These are phyloP conservation scores for Medakamo hakoo DNA, from an alignment of 139 green algal species.

Conservation along the genomic window DNA sequence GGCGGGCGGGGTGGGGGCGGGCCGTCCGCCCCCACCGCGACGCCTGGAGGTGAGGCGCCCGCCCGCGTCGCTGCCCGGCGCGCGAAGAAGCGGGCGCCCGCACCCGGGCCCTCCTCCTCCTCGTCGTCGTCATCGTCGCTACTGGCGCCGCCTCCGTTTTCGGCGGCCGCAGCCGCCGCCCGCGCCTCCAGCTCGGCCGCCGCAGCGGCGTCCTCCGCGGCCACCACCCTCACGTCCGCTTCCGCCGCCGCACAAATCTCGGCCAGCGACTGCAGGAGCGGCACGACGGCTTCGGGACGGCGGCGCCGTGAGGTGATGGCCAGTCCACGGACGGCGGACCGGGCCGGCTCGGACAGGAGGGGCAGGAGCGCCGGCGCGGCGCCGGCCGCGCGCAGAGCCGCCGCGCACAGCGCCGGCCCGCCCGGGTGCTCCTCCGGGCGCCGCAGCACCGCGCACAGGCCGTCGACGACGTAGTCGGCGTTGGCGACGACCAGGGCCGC, in stretches of 20 bases:
- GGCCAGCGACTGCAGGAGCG: constrained; percentile 16
- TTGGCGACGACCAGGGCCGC: constrained; percentile 26
- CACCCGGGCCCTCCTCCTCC: neutral
- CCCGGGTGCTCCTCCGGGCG: neutral
- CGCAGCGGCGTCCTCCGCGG: neutral
- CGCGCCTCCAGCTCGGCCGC: neutral
- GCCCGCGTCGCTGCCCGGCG: no score
- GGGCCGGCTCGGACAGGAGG: constrained; percentile 44
- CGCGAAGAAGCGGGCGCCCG: neutral
- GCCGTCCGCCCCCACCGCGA: no score
- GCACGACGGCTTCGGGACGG: constrained; percentile 13
- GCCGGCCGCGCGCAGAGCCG: constrained; percentile 25
- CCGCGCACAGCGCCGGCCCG: constrained; percentile 41
- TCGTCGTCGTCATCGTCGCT: neutral
- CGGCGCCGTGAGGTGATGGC: constrained; percentile 25
- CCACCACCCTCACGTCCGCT: constrained; percentile 6
- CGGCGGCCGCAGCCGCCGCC: neutral
- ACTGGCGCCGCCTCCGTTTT: no score
- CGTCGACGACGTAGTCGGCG: constrained; percentile 51
- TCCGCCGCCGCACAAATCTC: constrained; percentile 12
- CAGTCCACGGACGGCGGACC: constrained; percentile 25
- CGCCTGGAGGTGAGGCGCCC: no score
- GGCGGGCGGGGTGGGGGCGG: neutral
- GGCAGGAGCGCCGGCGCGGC: constrained; percentile 35
- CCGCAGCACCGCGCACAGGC: constrained; percentile 33